phyloP scores from a whole-genome alignment of 345 rosid genomes.

The Theobroma cacao region DNA sequence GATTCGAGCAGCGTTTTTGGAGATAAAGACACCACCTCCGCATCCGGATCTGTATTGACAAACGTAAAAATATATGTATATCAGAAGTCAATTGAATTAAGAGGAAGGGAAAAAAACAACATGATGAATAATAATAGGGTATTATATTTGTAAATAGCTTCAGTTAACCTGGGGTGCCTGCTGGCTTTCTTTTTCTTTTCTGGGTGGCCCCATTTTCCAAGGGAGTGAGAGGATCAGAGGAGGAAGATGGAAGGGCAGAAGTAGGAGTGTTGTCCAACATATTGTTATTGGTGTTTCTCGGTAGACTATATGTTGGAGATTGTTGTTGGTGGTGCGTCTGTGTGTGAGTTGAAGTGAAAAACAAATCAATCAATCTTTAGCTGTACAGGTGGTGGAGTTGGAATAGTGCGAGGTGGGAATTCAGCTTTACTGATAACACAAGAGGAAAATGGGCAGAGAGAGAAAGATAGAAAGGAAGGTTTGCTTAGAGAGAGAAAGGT shows the following conservation, averaged over 20 bases:
- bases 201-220: constrained; percentile 54
- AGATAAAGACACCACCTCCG: constrained; percentile 79
- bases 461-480: constrained; percentile 13
- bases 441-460: constrained; percentile 17
- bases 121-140: neutral
- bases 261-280: constrained; percentile 37
- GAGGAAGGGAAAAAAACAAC: neutral
- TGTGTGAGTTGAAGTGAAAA: neutral
- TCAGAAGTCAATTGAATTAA: neutral
- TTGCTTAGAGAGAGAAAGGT: constrained; percentile 10
- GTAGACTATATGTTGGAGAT: constrained; percentile 16
- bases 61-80: neutral
- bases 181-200: constrained; percentile 80
- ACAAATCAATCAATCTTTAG: constrained; percentile 17
- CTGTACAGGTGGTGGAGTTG: constrained; percentile 26
- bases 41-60: constrained; percentile 66
- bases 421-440: constrained; percentile 53
- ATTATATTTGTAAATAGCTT: neutral
- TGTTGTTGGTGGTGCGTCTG: constrained; percentile 9
- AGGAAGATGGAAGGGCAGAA: constrained; percentile 42
- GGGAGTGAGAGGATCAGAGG: constrained; percentile 50
- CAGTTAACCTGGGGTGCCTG: constrained; percentile 82
- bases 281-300: neutral
- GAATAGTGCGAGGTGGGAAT: constrained; percentile 37
- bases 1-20: constrained; percentile 75